phyloP scores from a whole-genome alignment of 2,329 filamentous ascomycete species.

The Emmonsiellopsis sp. region DNA sequence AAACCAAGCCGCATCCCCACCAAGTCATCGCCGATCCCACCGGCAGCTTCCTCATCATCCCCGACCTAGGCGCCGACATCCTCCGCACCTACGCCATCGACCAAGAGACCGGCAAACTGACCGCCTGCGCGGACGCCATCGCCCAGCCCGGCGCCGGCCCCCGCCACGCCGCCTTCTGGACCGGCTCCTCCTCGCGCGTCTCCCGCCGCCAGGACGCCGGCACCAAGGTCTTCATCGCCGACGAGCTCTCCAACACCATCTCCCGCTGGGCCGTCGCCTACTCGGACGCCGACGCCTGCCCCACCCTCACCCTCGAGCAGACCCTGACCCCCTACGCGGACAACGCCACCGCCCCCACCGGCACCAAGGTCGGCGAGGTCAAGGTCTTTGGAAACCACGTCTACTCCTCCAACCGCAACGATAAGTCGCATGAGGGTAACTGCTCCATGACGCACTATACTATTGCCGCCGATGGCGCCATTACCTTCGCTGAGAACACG shows the following conservation, averaged over 20 bases:
- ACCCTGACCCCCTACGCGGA: slow-evolving; percentile 40
- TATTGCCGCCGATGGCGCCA: slow-evolving; percentile 45
- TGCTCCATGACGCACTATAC: slow-evolving; percentile 59
- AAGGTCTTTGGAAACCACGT: slow-evolving; percentile 49
- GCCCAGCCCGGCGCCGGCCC: slow-evolving; percentile 47
- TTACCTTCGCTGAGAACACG: slow-evolving; percentile 48
- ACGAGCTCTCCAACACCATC: slow-evolving; percentile 46
- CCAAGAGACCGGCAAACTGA: slow-evolving; percentile 29
- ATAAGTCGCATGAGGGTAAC: slow-evolving; percentile 42
- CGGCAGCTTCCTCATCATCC: slow-evolving; percentile 48
- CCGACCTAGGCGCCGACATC: slow-evolving; percentile 54
- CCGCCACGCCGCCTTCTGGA: slow-evolving; percentile 48
- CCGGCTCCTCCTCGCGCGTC: slow-evolving; percentile 15
- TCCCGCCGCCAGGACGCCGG: slow-evolving; percentile 10
- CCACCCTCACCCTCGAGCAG: slow-evolving; percentile 39
- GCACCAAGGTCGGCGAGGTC: slow-evolving; percentile 49
- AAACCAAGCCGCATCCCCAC: slow-evolving; percentile 52
- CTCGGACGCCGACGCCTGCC: slow-evolving; percentile 27
- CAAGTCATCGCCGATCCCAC: slow-evolving; percentile 53
- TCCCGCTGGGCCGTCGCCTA: slow-evolving; percentile 33
- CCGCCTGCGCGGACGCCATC: slow-evolving; percentile 35
- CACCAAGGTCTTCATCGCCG: slow-evolving; percentile 47
- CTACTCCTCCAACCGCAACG: slow-evolving; percentile 59
- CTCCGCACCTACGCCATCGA: slow-evolving; percentile 49
- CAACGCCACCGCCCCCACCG: slow-evolving; percentile 34